Conservation (phyloP, 108 stramenopile species). For the Ochromonas danica region DNA sequence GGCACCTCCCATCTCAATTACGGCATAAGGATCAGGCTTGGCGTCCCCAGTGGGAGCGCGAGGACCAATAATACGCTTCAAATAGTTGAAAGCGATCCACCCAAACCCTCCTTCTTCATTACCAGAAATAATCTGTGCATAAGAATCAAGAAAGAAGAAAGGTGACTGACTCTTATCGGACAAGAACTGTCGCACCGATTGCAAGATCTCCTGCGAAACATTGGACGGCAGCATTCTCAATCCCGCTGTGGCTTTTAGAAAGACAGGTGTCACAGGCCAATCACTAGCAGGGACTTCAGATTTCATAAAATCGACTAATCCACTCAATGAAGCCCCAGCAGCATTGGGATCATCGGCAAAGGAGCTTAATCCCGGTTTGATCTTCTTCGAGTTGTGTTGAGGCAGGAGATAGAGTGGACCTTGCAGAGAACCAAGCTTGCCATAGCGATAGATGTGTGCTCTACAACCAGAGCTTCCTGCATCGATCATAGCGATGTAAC, state of each 20-base stretch:
- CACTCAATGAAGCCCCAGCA: slow-evolving; percentile 21
- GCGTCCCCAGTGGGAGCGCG: background rate
- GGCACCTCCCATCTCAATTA: slow-evolving; percentile 49
- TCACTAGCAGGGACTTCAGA: background rate
- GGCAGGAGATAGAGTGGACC: slow-evolving; percentile 34
- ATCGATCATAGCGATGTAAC: slow-evolving; percentile 35
- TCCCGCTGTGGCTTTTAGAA: slow-evolving; percentile 47
- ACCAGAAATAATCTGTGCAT: slow-evolving; percentile 36
- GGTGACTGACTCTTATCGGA: background rate
- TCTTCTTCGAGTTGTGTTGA: slow-evolving; percentile 27
- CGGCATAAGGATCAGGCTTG: background rate
- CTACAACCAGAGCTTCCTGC: slow-evolving; percentile 30
- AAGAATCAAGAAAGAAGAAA: slow-evolving; percentile 13
- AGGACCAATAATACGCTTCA: slow-evolving; percentile 32
- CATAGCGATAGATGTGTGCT: slow-evolving; percentile 35
- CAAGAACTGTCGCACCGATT: slow-evolving; percentile 11
- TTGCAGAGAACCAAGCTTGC: background rate
- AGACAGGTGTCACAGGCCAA: slow-evolving; percentile 3
- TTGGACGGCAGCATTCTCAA: slow-evolving; percentile 26
- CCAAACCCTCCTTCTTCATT: slow-evolving; percentile 49
- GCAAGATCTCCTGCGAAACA: slow-evolving; percentile 9
- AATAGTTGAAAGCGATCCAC: slow-evolving; percentile 44
- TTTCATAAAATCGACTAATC: slow-evolving; percentile 26
- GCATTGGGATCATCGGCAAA: background rate
- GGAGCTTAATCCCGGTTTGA: slow-evolving; percentile 36